phyloP scores from a whole-genome alignment of 208 protist genomes.

The Strigomonas oncopelti region DNA sequence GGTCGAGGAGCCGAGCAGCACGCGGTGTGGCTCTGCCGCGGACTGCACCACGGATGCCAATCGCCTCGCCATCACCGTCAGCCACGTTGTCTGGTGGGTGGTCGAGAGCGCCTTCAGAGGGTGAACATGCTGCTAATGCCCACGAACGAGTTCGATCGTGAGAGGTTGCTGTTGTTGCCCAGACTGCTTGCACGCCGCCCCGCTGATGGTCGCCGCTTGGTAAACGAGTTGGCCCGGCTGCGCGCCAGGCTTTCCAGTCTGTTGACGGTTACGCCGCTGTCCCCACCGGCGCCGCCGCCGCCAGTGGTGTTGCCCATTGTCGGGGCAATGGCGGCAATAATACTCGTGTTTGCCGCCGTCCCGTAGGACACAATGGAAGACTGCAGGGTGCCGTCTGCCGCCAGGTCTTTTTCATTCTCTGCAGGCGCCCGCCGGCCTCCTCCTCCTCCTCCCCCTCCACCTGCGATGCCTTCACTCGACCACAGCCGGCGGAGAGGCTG shows the following conservation, averaged over 20 bases:
- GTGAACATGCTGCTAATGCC: background rate
- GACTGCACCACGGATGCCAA: conserved; percentile 36
- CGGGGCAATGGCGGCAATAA: conserved; percentile 3
- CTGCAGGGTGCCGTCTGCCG: background rate
- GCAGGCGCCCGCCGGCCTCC: background rate
- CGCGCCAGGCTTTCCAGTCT: background rate
- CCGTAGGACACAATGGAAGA: background rate
- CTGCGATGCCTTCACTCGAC: background rate
- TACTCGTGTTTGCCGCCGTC: background rate
- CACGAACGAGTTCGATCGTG: background rate
- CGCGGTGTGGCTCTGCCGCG: conserved; percentile 18
- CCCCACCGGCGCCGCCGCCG: background rate
- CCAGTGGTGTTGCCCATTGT: background rate
- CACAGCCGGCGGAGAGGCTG: conserved; percentile 16
- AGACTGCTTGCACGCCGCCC: background rate
- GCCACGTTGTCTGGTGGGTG: conserved; percentile 60
- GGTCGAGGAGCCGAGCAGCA: conserved; percentile 38
- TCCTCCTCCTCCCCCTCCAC: background rate
- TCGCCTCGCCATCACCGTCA: conserved; percentile 25
- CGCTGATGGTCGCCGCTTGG: background rate
- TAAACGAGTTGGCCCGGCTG: background rate
- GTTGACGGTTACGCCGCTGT: too few species aligned
- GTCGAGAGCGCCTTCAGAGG: conserved; percentile 17
- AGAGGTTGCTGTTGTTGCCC: background rate
- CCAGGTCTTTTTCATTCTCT: background rate